Base-by-base conservation (phyloP, 1,284 basidiomycete genomes). In the Sparassis latifolia region DNA sequence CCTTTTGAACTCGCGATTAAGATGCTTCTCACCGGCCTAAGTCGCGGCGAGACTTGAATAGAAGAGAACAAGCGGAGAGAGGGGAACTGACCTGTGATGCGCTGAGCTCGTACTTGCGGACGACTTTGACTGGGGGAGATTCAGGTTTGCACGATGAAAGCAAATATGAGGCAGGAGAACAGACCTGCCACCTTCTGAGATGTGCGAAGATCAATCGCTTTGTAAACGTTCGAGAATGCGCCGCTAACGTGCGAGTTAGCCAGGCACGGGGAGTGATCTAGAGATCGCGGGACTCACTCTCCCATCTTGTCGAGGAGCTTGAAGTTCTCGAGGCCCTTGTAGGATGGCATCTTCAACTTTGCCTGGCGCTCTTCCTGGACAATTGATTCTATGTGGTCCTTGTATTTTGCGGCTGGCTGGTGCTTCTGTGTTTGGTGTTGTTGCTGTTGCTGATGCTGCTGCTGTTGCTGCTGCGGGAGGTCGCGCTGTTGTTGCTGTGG, bases 181-280 rank as follows among this genome's bases (percentile, higher is more conserved):
- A 54, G 64, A 91, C 94, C 83, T 56, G 97, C 97, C 35, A 97
- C 91, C 69, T 89, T 90, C 65, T 84, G 76, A 20, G 86, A 84
- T 12, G 86, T 86, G 49, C 78, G 73, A 50, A 83, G 72, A 69
- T 97, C 90, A 49, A 89, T 63, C 2, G 94, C 97, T 68, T 92
- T 93, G 80, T 97, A 99, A 2, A 99, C 97, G 65, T 97, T 93
- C 9, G 96, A 98, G 69, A 99, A 99, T 38, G 97, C 97, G 56
- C 97, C 97, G 62, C 90, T 92, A 37, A 37, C 6, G 7, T 6
- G 12, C 35, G 12, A 6, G 35, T 37, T 37, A 37, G 35, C 6
- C 20, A 20, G 20, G 20, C 20, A 20, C 20, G 20, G 35, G 5
- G 28, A 32, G 10, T 5, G 33, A 35, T 9, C 10, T 10, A 39